phyloP scores from a whole-genome alignment of 2,329 filamentous ascomycete species.

The Niveomyces coronatus region DNA sequence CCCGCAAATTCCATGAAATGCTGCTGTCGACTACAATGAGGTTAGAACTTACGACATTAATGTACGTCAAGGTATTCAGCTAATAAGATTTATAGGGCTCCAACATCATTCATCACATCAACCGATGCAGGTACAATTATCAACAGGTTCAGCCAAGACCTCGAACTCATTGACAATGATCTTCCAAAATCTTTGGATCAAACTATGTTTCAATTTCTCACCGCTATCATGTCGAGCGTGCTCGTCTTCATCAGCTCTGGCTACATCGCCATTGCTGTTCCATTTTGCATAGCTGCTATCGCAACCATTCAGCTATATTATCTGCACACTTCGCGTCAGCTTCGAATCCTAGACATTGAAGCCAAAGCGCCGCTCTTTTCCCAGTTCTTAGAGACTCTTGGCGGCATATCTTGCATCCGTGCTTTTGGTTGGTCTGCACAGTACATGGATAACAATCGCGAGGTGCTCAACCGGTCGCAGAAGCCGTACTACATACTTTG shows the following conservation, averaged over 20 bases:
- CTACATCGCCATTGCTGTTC: conserved; percentile 34
- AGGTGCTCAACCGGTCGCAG: conserved; percentile 23
- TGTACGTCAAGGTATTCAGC: neutral
- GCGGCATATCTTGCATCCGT: conserved; percentile 20
- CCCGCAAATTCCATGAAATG: conserved; percentile 14
- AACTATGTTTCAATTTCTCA: conserved; percentile 14
- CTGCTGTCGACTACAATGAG: conserved; percentile 21
- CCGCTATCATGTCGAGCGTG: conserved; percentile 18
- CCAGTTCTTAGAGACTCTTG: conserved; percentile 18
- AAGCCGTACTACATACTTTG: conserved; percentile 30
- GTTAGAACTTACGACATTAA: neutral
- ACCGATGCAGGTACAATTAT: conserved; percentile 25
- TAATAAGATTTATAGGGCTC: conserved; percentile 10
- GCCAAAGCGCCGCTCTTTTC: conserved; percentile 21
- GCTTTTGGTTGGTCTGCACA: conserved; percentile 21
- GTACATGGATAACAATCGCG: conserved; percentile 13
- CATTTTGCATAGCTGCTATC: conserved; percentile 19
- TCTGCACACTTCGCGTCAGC: conserved; percentile 21
- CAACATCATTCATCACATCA: conserved; percentile 24
- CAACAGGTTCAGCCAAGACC: conserved; percentile 29
- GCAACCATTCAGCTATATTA: conserved; percentile 20
- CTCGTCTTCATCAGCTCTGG: conserved; percentile 36
- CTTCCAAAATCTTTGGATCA: conserved; percentile 22
- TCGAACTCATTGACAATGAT: conserved; percentile 28
- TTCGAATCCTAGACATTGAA: conserved; percentile 22